These are phyloP conservation scores for Alternaria triticina DNA, from an alignment of 2,329 filamentous ascomycete genomes.

Conservation along the genomic window DNA sequence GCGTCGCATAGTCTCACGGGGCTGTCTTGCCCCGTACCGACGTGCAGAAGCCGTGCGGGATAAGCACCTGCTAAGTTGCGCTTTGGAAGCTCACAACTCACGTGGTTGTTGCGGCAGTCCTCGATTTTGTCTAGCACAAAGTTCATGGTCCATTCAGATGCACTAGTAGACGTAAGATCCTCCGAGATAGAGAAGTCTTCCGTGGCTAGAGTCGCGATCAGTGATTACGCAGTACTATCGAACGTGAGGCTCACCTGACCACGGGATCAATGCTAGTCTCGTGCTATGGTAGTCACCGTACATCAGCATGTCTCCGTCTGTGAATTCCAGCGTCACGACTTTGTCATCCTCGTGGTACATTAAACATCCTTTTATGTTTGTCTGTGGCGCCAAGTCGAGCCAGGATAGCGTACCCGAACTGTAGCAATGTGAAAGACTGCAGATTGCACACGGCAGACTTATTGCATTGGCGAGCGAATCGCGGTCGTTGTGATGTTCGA, in stretches of 20 bases:
- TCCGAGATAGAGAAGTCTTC: background rate
- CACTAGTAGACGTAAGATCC: background rate
- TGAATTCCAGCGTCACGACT: too few species aligned
- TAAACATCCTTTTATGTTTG: too few species aligned
- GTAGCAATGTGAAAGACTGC: too few species aligned
- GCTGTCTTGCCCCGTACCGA: background rate
- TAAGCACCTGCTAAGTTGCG: background rate
- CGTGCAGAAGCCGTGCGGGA: background rate
- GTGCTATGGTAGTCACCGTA: too few species aligned
- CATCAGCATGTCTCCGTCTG: too few species aligned
- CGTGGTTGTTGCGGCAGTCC: background rate
- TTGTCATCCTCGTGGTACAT: too few species aligned
- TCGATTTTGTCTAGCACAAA: rapidly evolving
- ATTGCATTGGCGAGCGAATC: background rate
- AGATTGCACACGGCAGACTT: background rate
- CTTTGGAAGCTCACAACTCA: background rate
- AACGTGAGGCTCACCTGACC: background rate
- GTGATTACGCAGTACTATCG: background rate
- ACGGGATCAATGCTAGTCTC: background rate
- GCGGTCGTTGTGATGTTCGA: background rate
- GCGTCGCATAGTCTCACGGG: background rate
- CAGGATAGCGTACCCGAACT: too few species aligned
- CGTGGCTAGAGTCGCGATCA: background rate
- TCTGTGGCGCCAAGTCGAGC: too few species aligned
- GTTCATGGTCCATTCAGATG: background rate